Evolutionary conservation across 768 basidiomycete species (phyloP), one percentile per base, ranked within the genome.

Genomic region (Asterophora parasitica): DNA sequence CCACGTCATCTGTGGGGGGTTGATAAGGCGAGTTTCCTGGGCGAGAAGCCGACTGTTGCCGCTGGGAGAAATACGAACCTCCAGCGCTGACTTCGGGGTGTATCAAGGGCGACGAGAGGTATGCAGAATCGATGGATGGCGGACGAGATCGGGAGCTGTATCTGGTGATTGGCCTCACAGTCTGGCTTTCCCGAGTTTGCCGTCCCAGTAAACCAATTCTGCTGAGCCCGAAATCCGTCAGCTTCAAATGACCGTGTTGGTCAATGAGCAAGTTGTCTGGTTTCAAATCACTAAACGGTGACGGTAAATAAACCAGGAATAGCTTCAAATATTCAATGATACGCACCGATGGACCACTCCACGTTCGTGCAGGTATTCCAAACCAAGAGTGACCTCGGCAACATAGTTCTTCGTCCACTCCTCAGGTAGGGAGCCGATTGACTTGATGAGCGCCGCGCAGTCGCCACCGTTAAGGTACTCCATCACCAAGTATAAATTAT

Each of bases 381-480:
- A 71, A 16, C 95, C 96, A 49, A 98, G 75, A 15, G 93, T 83
- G 10, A 98, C 93, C 62, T 98, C 96, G 0, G 96, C 96, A 52
- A 97, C 83, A 61, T 98, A 99, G 56, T 92, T 88, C 65, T 85
- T 84, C 1, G 94, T 87, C 96, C 96, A 98, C 57, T 96, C 93
- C 65, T 99, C 96, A 0, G 93, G 88, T 10, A 99, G 68, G 15
- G 78, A 84, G 4, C 94, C 96, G n/a, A 98, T 61, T 15, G 89
- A 87, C 69, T 98, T 98, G 77, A 99, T 90, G 50, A 98, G 78
- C 2, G 93, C 91, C 8, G 94, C 96, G 58, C 96, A 97, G 60
- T 99, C 96, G 5, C 96, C 96, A 30, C 95, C 95, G 55, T 96
- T 96, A 27, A 99, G 79, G 64, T 99, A 99, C 65, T 99, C 96